Conservation (phyloP, 805 yeast genomes). For the Pichia scutulata region DNA sequence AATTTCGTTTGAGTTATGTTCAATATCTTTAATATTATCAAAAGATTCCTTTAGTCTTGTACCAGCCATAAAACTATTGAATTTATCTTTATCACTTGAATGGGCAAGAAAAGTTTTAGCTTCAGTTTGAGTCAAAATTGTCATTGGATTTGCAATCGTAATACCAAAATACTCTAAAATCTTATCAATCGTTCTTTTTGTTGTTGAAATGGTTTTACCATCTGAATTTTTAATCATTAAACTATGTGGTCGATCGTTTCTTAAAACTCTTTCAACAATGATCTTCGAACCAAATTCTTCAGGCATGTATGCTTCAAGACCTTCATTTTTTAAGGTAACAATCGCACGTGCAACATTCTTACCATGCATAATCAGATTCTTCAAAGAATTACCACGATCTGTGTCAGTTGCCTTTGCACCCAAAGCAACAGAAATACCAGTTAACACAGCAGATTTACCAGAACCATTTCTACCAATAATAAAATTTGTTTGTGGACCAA, state of each 20-base stretch:
- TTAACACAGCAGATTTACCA: slow-evolving; percentile 82
- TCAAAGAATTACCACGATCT: slow-evolving; percentile 68
- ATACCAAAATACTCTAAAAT: slow-evolving; percentile 67
- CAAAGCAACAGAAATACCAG: slow-evolving; percentile 79
- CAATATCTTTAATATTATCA: slow-evolving; percentile 40
- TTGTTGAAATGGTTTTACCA: slow-evolving; percentile 49
- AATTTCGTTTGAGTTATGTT: slow-evolving; percentile 33
- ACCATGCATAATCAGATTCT: slow-evolving; percentile 71
- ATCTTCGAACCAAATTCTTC: slow-evolving; percentile 63
- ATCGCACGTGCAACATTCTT: slow-evolving; percentile 57
- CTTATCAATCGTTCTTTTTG: slow-evolving; percentile 56
- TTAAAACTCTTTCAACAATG: slow-evolving; percentile 59
- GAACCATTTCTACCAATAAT: slow-evolving; percentile 88
- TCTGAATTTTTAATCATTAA: slow-evolving; percentile 48
- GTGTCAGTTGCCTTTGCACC: slow-evolving; percentile 89
- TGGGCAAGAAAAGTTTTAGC: slow-evolving; percentile 85
- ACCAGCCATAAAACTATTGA: slow-evolving; percentile 71
- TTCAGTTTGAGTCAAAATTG: slow-evolving; percentile 86
- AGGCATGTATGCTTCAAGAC: slow-evolving; percentile 56
- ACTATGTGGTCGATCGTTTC: slow-evolving; percentile 41
- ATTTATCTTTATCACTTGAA: slow-evolving; percentile 66
- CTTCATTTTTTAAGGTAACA: slow-evolving; percentile 57
- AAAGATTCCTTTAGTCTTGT: slow-evolving; percentile 63
- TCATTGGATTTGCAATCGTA: slow-evolving; percentile 83
- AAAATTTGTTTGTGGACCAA: slow-evolving; percentile 78